Conservation (phyloP, 2,329 filamentous ascomycete species). For the Aspergillus melleus region DNA sequence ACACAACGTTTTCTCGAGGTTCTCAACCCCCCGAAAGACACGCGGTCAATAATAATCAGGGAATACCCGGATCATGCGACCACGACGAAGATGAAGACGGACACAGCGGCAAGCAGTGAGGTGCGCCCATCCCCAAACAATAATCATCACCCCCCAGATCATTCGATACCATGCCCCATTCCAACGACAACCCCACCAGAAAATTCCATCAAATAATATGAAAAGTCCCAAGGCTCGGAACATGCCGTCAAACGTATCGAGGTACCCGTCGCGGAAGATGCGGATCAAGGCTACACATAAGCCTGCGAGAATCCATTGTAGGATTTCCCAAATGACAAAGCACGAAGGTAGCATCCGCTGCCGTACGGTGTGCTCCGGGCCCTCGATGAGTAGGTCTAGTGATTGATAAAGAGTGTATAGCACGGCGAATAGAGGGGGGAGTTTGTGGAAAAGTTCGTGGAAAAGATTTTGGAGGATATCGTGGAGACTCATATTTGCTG, state of each 20-base stretch:
- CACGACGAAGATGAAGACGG: too few relatives aligned
- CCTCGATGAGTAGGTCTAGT: neutral
- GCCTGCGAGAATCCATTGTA: neutral
- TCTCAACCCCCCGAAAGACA: too few relatives aligned
- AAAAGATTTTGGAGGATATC: neutral
- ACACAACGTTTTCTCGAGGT: too few relatives aligned
- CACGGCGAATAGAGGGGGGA: neutral
- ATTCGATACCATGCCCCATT: neutral
- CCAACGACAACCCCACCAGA: neutral
- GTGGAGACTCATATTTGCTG: neutral
- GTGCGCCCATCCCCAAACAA: neutral
- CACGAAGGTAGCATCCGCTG: neutral
- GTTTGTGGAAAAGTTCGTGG: neutral
- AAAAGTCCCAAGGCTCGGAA: neutral
- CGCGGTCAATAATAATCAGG: too few relatives aligned
- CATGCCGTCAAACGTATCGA: neutral
- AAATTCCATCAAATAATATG: neutral
- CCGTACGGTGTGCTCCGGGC: neutral
- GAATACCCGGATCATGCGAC: too few relatives aligned
- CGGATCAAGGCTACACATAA: neutral
- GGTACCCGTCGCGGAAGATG: neutral
- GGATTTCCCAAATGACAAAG: neutral
- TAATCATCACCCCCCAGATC: neutral
- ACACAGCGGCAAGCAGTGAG: neutral
- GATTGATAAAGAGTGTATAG: neutral